Percentiles rank a stretch among this genome's conserved stretches.
Conservation (phyloP, 176 grass and related monocot species). For the Musa beccarii region DNA sequence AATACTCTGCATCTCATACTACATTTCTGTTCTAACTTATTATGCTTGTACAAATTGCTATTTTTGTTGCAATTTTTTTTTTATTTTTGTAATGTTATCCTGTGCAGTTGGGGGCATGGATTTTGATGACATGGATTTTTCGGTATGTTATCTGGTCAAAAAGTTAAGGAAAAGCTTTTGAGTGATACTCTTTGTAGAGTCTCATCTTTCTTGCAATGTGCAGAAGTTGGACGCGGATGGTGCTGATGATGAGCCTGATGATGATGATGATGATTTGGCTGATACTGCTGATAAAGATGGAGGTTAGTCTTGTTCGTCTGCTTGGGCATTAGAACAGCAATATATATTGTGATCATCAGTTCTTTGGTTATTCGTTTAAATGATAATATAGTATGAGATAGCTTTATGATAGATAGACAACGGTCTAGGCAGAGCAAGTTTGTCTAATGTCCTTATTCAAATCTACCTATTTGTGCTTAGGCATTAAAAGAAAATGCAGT, state of each 20-base stretch:
- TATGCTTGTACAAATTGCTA: background rate
- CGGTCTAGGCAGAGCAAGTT: too few species aligned
- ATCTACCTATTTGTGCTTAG: background rate
- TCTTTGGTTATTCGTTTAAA: background rate
- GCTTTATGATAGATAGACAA: too few species aligned
- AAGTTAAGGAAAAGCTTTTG: background rate
- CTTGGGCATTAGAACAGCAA: background rate
- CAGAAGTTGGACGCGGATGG: slow-evolving; percentile 75
- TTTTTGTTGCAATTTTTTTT: background rate
- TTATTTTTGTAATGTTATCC: background rate
- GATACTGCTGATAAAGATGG: slow-evolving; percentile 45
- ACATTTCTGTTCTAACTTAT: background rate
- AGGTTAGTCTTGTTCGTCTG: background rate
- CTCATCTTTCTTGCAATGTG: slow-evolving; percentile 28
- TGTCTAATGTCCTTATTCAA: too few species aligned
- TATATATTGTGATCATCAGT: background rate
- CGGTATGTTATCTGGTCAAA: slow-evolving; percentile 27
- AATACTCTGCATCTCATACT: slow-evolving; percentile 6
- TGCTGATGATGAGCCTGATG: slow-evolving; percentile 45
- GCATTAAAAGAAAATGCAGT: background rate
- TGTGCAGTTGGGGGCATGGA: slow-evolving; percentile 44
- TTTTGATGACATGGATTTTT: slow-evolving; percentile 87
- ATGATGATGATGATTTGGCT: slow-evolving; percentile 39
- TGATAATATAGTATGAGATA: too few species aligned
- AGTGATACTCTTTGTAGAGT: background rate